phyloP scores from a whole-genome alignment of 352 stramenopile species.

The Globisporangium echinulatum region DNA sequence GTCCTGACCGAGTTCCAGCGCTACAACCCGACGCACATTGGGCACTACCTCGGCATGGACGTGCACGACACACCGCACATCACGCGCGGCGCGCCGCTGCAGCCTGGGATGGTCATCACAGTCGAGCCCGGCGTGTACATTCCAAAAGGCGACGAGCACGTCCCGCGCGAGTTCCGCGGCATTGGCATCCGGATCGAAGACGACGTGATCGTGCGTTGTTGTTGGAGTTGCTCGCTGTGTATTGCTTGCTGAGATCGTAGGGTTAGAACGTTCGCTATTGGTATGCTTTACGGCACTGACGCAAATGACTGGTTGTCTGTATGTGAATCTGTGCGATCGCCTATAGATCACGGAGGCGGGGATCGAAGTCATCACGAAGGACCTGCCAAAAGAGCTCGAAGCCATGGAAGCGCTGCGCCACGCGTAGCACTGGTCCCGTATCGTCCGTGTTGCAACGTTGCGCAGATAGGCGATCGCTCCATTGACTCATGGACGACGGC shows the following conservation, averaged over 20 bases:
- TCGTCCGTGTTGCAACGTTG: no score
- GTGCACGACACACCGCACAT: conserved; percentile 77
- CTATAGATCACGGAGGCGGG: conserved; percentile 62
- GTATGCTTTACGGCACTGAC: no score
- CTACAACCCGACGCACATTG: conserved; percentile 85
- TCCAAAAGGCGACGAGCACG: conserved; percentile 55
- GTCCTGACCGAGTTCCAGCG: conserved; percentile 57
- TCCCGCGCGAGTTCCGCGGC: conserved; percentile 70
- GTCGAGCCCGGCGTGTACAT: conserved; percentile 82
- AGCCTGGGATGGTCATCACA: conserved; percentile 76
- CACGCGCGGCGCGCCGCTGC: conserved; percentile 43
- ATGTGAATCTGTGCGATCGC: neutral
- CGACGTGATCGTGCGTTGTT: conserved; percentile 63
- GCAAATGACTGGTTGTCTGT: neutral
- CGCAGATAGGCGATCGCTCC: no score
- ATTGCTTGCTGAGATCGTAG: neutral
- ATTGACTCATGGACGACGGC: neutral
- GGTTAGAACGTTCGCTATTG: neutral
- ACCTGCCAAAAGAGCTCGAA: conserved; percentile 61
- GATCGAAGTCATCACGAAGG: conserved; percentile 68
- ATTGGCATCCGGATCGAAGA: conserved; percentile 85
- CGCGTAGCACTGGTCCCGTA: conserved; percentile 2
- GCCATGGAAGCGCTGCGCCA: conserved; percentile 56
- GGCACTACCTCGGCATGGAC: conserved; percentile 82
- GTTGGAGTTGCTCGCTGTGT: neutral